These are phyloP conservation scores for Onygena corvina DNA, from an alignment of 2,329 filamentous ascomycete genomes.

Conservation along the genomic window DNA sequence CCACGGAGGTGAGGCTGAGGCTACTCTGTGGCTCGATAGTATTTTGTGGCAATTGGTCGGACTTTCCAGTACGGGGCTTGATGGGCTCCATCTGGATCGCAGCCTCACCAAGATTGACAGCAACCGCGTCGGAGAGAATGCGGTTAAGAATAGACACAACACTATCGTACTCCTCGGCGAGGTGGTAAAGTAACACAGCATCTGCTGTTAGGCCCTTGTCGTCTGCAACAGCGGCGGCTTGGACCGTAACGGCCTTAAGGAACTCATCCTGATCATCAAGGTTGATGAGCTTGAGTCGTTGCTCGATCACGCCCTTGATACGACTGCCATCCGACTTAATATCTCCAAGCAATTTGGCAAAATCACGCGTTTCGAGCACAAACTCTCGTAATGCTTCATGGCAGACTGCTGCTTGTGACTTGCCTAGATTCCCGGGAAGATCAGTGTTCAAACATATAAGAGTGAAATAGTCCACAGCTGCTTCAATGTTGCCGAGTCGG, in stretches of 20 bases:
- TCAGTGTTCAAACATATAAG: constrained; percentile 88
- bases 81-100: constrained; percentile 66
- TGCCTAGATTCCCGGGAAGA: constrained; percentile 59
- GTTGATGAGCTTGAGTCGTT: constrained; percentile 68
- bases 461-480: constrained; percentile 84
- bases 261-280: constrained; percentile 71
- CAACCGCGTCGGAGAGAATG: constrained; percentile 77
- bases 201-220: constrained; percentile 89
- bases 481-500: constrained; percentile 74
- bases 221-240: constrained; percentile 84
- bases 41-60: constrained; percentile 35
- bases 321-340: constrained; percentile 74
- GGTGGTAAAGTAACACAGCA: constrained; percentile 84
- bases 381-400: constrained; percentile 88
- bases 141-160: constrained; percentile 86
- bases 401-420: constrained; percentile 67
- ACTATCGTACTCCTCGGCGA: constrained; percentile 88
- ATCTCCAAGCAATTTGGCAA: constrained; percentile 85
- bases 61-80: constrained; percentile 49
- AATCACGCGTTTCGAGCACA: constrained; percentile 92
- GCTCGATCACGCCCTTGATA: constrained; percentile 76
- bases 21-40: constrained; percentile 32
- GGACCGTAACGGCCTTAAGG: constrained; percentile 79
- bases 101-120: constrained; percentile 62
- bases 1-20: constrained; percentile 53